Evolutionary conservation across 495 filamentous ascomycete genomes (phyloP), one percentile per base, ranked within the genome.

Genomic region (Daldinia loculata): DNA sequence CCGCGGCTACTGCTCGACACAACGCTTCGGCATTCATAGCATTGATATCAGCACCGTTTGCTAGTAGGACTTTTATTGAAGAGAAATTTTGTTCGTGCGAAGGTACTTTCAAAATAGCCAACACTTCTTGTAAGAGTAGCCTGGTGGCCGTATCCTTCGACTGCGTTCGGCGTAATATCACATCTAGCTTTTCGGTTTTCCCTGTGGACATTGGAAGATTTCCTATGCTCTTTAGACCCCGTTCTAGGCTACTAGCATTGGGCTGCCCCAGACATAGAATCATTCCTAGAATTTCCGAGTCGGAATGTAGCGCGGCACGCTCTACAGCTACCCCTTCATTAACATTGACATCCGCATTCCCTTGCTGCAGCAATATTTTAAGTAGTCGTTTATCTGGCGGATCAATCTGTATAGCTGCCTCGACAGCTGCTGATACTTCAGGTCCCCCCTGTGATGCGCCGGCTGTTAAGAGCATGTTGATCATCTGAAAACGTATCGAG

Each of bases 31-130:
- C 83, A 15, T 81, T 80, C 63, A 79, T 76, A 22, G 76, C 70
- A 51, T 84, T 83, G 53, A 83, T 64, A 56, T 83, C 77, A 14
- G 83, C 83, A 8, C 83, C 83, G 5, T 78, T 76, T 19, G 78
- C 63, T n/a, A 85, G 71, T 0, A 85, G 76, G 2, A 73, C 67
- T 24, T 71, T 74, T 39, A 83, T 30, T 6, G 79, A 70, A 8
- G 75, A 65, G 15, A 82, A 69, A 52, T 72, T 66, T 8, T 79
- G 76, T 7, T 69, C 69, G 1, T 69, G 70, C 2, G 63, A 30
- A 6, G 77, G 72, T 1, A 57, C 61, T 34, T 78, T 77, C 34
- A 81, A 74, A 1, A 83, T 34, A 15, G 64, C 74, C 29, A 81
- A 72, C 15, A 84, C 81, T 52, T 85, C 83, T 19, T 78, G 77